Percentiles rank a stretch among this genome's conserved stretches.
Evolutionary conservation across 2,329 filamentous ascomycete genomes (phyloP).

Genomic region (Tolypocladium inflatum): DNA sequence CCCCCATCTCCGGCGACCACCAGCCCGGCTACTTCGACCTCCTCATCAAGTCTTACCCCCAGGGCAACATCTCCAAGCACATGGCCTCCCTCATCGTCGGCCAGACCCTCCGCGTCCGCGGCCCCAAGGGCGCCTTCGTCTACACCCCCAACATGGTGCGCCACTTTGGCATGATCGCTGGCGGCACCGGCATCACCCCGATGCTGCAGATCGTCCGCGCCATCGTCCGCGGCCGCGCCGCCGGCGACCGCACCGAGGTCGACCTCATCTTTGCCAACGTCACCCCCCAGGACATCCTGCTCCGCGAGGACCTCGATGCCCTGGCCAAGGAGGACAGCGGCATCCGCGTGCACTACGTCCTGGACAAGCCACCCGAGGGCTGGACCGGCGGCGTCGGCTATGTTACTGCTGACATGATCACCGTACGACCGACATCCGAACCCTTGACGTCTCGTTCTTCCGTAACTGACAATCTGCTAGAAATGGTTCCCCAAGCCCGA

Average conservation of each 20-base stretch:
- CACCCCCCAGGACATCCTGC: slow-evolving; percentile 80
- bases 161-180: slow-evolving; percentile 95
- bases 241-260: slow-evolving; percentile 78
- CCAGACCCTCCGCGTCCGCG: slow-evolving; percentile 79
- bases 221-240: slow-evolving; percentile 69
- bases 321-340: slow-evolving; percentile 67
- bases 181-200: slow-evolving; percentile 93
- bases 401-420: slow-evolving; percentile 92
- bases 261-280: slow-evolving; percentile 98
- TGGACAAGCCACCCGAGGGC: slow-evolving; percentile 87
- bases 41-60: slow-evolving; percentile 95
- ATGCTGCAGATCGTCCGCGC: slow-evolving; percentile 96
- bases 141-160: slow-evolving; percentile 96
- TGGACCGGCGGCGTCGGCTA: slow-evolving; percentile 94
- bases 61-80: slow-evolving; percentile 93
- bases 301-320: slow-evolving; percentile 83
- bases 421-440: slow-evolving; percentile 38
- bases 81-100: slow-evolving; percentile 76
- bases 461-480: slow-evolving; percentile 26
- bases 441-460: neutral
- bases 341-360: slow-evolving; percentile 86
- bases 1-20: slow-evolving; percentile 82
- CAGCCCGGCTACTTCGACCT: slow-evolving; percentile 90
- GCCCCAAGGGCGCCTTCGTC: slow-evolving; percentile 95
- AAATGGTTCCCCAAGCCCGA: slow-evolving; percentile 75